These are phyloP conservation scores for Gossypium schwendimanii DNA, from an alignment of 441 rosid genomes.

Conservation along the genomic window DNA sequence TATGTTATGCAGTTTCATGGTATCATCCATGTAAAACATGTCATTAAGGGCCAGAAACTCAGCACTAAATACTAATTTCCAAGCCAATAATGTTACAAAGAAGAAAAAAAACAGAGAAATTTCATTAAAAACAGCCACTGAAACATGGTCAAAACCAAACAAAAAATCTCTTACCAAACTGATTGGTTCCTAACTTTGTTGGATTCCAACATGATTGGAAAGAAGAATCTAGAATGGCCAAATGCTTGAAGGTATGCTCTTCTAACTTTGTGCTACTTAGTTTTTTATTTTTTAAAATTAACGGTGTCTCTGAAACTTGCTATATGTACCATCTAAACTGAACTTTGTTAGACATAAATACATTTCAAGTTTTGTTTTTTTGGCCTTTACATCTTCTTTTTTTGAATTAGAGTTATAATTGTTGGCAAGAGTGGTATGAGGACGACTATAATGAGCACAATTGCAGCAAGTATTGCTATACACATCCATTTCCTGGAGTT, in stretches of 20 bases:
- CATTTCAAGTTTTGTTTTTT: background rate
- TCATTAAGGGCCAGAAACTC: background rate
- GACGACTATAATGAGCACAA: conserved; percentile 30
- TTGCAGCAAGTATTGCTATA: conserved; percentile 45
- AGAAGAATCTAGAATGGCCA: background rate
- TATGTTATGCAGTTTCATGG: background rate
- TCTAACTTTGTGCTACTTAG: background rate
- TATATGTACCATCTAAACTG: conserved; percentile 7
- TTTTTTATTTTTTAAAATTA: too few relatives aligned
- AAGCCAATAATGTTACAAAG: background rate
- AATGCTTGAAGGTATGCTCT: background rate
- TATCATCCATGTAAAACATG: background rate
- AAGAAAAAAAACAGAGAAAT: background rate
- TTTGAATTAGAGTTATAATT: conserved; percentile 28
- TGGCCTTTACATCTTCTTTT: background rate
- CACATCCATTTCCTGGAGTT: conserved; percentile 77
- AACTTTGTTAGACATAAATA: conserved; percentile 7
- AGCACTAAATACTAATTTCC: background rate
- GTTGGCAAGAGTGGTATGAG: conserved; percentile 47
- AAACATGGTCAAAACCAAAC: background rate
- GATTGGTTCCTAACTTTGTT: background rate
- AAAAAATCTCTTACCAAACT: background rate
- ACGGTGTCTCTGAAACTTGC: background rate
- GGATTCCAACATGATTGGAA: background rate
- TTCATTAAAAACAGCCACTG: background rate